A percentile compares a stretch with the other conserved stretches of the same genome.
These are phyloP conservation scores for Oryza rufipogon DNA, from an alignment of 176 grass and related monocot genomes.

Conservation along the genomic window DNA sequence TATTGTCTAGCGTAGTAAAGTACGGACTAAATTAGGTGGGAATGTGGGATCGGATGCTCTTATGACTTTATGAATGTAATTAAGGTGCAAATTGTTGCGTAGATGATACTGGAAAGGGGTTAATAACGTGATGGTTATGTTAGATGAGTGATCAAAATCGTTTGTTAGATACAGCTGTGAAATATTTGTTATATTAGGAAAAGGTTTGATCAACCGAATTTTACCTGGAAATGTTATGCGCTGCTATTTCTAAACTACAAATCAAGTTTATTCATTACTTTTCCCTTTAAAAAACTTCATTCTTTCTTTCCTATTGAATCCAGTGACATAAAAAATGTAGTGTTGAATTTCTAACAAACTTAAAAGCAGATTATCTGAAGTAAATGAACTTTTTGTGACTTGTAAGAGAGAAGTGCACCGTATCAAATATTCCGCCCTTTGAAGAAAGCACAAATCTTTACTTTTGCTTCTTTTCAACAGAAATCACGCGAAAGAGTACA, in stretches of 20 bases:
- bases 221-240: neutral
- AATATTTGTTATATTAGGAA: neutral
- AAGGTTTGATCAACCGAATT: neutral
- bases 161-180: neutral
- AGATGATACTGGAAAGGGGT: neutral
- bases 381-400: neutral
- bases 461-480: neutral
- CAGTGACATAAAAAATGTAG: neutral
- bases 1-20: too few species aligned
- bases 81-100: neutral
- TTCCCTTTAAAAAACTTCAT: neutral
- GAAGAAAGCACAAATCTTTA: neutral
- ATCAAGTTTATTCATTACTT: neutral
- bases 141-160: neutral
- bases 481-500: slow-evolving; percentile 1
- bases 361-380: neutral
- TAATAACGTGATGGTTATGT: neutral
- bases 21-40: slow-evolving; percentile 2
- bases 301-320: neutral
- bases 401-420: neutral
- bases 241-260: neutral
- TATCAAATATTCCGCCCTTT: slow-evolving; percentile 14
- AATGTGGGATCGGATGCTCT: neutral
- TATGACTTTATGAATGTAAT: neutral
- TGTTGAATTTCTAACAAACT: neutral